Percentiles rank a stretch among this genome's conserved stretches.
Evolutionary conservation across 1,284 basidiomycete species (phyloP).

Genomic region (Ustilago trichophora): DNA sequence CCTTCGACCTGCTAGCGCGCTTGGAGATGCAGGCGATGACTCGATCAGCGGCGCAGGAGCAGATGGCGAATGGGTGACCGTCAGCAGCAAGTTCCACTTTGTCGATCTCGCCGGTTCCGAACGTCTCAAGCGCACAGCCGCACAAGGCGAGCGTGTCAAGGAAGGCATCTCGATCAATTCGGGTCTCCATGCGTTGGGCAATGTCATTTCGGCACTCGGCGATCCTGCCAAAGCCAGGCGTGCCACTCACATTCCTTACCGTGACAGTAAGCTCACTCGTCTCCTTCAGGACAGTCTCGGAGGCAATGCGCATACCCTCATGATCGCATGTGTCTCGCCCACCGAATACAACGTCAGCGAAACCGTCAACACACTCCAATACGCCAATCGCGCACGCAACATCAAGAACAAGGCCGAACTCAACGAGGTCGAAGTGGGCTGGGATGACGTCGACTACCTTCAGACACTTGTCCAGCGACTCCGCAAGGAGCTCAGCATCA

Average conservation of each 20-base stretch:
- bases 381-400: constrained; percentile 94
- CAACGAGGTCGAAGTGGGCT: constrained; percentile 94
- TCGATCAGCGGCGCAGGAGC: constrained; percentile 5
- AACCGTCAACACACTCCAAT: constrained; percentile 96
- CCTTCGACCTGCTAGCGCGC: constrained; percentile 42
- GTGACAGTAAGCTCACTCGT: constrained; percentile 94
- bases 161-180: constrained; percentile 89
- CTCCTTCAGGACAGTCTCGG: constrained; percentile 96
- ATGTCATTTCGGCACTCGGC: constrained; percentile 97
- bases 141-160: constrained; percentile 89
- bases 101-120: constrained; percentile 97
- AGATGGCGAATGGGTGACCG: constrained; percentile 74
- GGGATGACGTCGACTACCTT: constrained; percentile 97
- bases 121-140: constrained; percentile 70
- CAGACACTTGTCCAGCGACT: constrained; percentile 72
- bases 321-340: constrained; percentile 97
- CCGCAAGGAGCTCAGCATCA: constrained; percentile 81
- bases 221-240: constrained; percentile 76
- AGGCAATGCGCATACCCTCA: constrained; percentile 95
- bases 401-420: constrained; percentile 94
- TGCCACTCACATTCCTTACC: constrained; percentile 85
- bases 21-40: constrained; percentile 23
- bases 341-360: constrained; percentile 94
- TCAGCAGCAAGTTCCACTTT: constrained; percentile 96
- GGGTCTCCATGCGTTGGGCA: constrained; percentile 92